These are phyloP conservation scores for Cladophialophora bantiana DNA, from an alignment of 2,329 filamentous ascomycete genomes.

Conservation along the genomic window DNA sequence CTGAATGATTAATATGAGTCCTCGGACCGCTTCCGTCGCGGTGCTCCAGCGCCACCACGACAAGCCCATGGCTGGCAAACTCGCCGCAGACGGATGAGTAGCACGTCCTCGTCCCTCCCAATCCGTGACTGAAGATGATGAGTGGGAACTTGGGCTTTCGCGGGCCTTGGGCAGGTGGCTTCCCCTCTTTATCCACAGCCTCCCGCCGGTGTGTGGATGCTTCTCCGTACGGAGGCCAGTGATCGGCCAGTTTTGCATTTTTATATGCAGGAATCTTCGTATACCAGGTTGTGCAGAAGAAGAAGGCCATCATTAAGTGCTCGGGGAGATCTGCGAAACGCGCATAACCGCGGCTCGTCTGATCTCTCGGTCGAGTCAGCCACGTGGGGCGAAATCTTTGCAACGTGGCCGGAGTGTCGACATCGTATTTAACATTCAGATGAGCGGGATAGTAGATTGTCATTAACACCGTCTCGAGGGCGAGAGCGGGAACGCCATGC, in stretches of 20 bases:
- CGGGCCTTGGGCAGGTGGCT: conserved; percentile 48
- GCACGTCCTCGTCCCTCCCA: conserved; percentile 68
- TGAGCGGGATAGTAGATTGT: conserved; percentile 70
- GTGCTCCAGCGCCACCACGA: conserved; percentile 71
- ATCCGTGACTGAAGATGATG: conserved; percentile 70
- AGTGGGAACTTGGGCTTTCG: conserved; percentile 63
- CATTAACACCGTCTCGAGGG: conserved; percentile 68
- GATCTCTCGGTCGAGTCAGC: conserved; percentile 65
- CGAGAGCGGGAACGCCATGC: conserved; percentile 55
- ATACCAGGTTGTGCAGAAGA: conserved; percentile 66
- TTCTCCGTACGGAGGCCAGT: conserved; percentile 59
- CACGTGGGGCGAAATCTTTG: conserved; percentile 65
- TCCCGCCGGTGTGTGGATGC: conserved; percentile 47
- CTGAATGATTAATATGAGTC: conserved; percentile 65
- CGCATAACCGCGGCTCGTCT: conserved; percentile 67
- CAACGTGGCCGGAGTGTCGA: conserved; percentile 50
- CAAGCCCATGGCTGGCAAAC: conserved; percentile 70
- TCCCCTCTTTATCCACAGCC: conserved; percentile 52
- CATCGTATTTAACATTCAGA: conserved; percentile 49
- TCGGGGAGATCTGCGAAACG: conserved; percentile 64
- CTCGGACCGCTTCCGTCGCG: conserved; percentile 69
- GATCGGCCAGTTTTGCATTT: conserved; percentile 65
- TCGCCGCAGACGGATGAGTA: conserved; percentile 71
- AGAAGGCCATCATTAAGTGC: conserved; percentile 59
- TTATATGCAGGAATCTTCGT: conserved; percentile 70